Conservation (phyloP, 73 alveolate genomes). For the Paramecium primaurelia region DNA sequence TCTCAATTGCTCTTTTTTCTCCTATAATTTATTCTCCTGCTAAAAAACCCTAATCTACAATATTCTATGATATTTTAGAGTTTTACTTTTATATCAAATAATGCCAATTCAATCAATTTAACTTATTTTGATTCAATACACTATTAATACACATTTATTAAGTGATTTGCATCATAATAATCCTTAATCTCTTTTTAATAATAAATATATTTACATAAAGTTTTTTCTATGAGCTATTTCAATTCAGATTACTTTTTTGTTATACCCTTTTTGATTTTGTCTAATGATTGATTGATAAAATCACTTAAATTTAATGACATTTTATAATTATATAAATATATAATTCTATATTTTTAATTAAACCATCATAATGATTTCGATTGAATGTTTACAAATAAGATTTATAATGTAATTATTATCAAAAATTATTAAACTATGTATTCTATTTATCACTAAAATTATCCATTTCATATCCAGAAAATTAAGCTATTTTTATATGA, state of each 20-base stretch:
- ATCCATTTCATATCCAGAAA: slow-evolving; percentile 10
- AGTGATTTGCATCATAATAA: not conserved
- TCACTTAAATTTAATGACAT: slow-evolving; percentile 15
- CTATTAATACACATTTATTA: not conserved
- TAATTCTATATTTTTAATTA: not conserved
- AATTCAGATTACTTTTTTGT: not conserved
- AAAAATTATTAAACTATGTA: not conserved
- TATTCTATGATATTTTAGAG: not conserved
- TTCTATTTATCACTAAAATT: not conserved
- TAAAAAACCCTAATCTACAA: not conserved
- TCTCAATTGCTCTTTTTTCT: not conserved
- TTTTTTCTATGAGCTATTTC: not conserved
- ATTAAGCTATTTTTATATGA: not conserved
- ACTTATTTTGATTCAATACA: not conserved
- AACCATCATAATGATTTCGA: not conserved
- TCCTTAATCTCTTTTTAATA: not conserved
- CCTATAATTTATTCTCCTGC: not conserved
- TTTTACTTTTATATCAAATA: slow-evolving; percentile 32
- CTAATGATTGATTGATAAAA: not conserved
- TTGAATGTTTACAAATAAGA: not conserved
- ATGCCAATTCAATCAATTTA: slow-evolving; percentile 9
- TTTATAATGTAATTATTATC: not conserved
- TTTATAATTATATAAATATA: not conserved
- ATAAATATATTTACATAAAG: not conserved
- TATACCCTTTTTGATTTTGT: not conserved